Base-by-base conservation (phyloP, 2,329 filamentous ascomycete species). In the Amylocarpus encephaloides region DNA sequence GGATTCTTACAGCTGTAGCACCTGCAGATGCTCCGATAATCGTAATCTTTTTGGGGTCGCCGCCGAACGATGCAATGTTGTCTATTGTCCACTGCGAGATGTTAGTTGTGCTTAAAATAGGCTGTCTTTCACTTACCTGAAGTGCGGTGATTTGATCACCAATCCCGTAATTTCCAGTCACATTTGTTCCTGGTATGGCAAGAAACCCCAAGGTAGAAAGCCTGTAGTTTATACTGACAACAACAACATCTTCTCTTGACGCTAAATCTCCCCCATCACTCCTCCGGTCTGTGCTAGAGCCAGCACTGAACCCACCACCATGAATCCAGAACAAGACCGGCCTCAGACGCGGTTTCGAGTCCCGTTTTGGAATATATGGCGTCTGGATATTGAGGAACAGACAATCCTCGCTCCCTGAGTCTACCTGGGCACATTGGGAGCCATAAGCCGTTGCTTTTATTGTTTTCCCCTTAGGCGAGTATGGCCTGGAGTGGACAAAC, bases 141-240 rank as follows among this genome's bases (percentile, higher is more conserved):
- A 79, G 62, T 1, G 75, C 75, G 6, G 69, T 71, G 11, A 75
- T 67, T 54, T 78, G 75, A 51, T 79, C 76, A 6, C 67, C 70
- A 43, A 79, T 71, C 2, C 75, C 75, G 54, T 69, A 77, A 54
- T 79, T 79, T 0, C 75, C 75, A 9, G 67, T 75, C 16, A 76
- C 70, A 19, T 71, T 63, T 0, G 73, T 74, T n/a, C 73, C 75
- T 4, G 74, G 70, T 22, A 77, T 67, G 5, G 76, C 75, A 0
- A 79, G 62, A 52, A 64, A 64, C 9, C 62, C 62, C 22, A 63
- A 41, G 11, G 59, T 62, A 3, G 54, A 57, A 7, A 64, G 53
- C 9, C 61, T 49, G 44, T 64, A 64, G 30, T 63, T 62, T 35
- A 63, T 58, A 18, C 44, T 59, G 5, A 64, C 62, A 10, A 59